Conservation (phyloP, 139 green algal genomes). For the Coelastrella sp. region DNA sequence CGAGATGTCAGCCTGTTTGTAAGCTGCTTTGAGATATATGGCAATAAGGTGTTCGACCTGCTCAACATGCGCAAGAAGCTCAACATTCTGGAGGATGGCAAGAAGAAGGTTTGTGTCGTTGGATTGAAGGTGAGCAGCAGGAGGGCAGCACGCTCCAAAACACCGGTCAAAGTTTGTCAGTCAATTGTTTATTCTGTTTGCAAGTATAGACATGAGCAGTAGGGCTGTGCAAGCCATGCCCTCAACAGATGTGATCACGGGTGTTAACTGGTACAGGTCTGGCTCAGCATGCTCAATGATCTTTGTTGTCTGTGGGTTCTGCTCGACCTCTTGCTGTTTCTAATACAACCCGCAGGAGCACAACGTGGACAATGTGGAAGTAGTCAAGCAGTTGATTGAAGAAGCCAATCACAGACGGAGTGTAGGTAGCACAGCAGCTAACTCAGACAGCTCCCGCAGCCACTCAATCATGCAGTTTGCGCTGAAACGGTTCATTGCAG, state of each 20-base stretch:
- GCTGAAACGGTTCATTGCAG: slow-evolving; percentile 74
- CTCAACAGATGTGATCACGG: no score
- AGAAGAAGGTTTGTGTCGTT: slow-evolving; percentile 86
- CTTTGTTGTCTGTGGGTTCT: no score
- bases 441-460: slow-evolving; percentile 94
- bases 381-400: slow-evolving; percentile 86
- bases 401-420: slow-evolving; percentile 77
- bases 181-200: no score
- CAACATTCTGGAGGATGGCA: slow-evolving; percentile 93
- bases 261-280: no score
- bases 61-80: slow-evolving; percentile 93
- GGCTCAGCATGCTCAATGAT: no score
- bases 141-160: no score
- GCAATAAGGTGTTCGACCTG: slow-evolving; percentile 96
- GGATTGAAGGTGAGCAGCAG: slow-evolving; percentile 67
- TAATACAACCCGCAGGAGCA: slow-evolving; percentile 78
- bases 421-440: slow-evolving; percentile 94
- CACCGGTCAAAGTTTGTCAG: no score
- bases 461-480: slow-evolving; percentile 97
- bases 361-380: slow-evolving; percentile 59
- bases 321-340: background rate
- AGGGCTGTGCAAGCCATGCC: no score
- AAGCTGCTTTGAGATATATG: slow-evolving; percentile 98
- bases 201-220: no score
- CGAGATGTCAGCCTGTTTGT: slow-evolving; percentile 73